phyloP scores from a whole-genome alignment of 192 early-diverging fungal genomes.

The Anaeromyces robustus region DNA sequence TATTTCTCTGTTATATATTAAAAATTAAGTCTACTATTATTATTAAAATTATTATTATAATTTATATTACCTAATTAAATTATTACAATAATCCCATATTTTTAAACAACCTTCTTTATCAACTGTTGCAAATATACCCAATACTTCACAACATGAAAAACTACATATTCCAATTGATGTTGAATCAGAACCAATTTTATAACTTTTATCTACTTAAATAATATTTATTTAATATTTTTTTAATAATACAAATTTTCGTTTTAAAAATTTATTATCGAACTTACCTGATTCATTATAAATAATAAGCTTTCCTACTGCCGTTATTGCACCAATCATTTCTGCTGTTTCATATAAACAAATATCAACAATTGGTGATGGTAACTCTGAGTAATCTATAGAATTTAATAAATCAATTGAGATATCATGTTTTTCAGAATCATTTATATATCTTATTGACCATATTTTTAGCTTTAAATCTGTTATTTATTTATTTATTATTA shows the following conservation, averaged over 20 bases:
- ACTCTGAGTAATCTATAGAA: background rate
- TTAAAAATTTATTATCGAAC: too few species aligned
- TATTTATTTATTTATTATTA: too few species aligned
- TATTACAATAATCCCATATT: background rate
- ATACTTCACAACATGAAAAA: background rate
- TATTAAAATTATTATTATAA: too few species aligned
- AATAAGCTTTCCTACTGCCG: background rate
- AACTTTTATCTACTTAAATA: background rate
- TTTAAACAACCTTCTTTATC: background rate
- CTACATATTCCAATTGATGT: background rate
- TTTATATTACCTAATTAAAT: background rate
- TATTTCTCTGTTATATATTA: background rate
- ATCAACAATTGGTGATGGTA: background rate
- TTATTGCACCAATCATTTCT: background rate
- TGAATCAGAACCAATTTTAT: background rate
- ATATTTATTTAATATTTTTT: background rate
- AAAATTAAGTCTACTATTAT: too few species aligned
- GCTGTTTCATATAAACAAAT: background rate
- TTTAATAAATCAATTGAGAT: background rate
- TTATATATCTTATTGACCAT: background rate
- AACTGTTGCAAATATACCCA: background rate
- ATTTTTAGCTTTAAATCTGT: background rate
- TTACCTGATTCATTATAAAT: background rate
- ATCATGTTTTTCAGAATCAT: background rate
- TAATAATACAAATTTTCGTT: too few species aligned